A percentile compares a stretch with the other conserved stretches of the same genome.
phyloP scores from a whole-genome alignment of 2,329 filamentous ascomycete genomes.

The Acarospora socialis region DNA sequence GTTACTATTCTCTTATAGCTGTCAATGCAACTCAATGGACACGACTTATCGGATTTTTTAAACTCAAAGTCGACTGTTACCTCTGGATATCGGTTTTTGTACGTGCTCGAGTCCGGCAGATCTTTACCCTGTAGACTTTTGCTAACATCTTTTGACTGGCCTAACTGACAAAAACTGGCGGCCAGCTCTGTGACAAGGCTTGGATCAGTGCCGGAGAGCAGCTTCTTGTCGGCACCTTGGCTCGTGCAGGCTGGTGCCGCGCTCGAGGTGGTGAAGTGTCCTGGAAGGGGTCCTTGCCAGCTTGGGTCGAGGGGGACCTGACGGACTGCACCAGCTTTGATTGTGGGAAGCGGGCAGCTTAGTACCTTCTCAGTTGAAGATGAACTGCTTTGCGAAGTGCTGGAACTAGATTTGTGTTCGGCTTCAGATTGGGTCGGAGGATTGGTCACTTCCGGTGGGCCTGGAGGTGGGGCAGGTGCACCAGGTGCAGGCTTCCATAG shows the following conservation, averaged over 20 bases:
- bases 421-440: slow-evolving; percentile 1
- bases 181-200: slow-evolving; percentile 3
- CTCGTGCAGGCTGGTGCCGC: slow-evolving; percentile 2
- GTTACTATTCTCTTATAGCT: slow-evolving; percentile 1
- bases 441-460: slow-evolving; percentile 4
- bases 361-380: too few species aligned
- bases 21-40: slow-evolving; percentile 5
- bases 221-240: slow-evolving; percentile 2
- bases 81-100: neutral
- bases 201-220: slow-evolving; percentile 4
- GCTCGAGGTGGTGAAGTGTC: slow-evolving; percentile 1
- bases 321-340: slow-evolving; percentile 1
- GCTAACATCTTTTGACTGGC: slow-evolving; percentile 5
- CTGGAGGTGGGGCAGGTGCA: slow-evolving; percentile 4
- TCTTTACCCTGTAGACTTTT: slow-evolving; percentile 1
- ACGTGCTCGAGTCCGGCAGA: slow-evolving; percentile 1
- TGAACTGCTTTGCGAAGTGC: slow-evolving; percentile 1
- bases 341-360: slow-evolving; percentile 3
- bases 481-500: slow-evolving; percentile 6
- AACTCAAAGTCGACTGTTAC: slow-evolving; percentile 5
- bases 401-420: neutral
- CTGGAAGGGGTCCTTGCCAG: slow-evolving; percentile 3
- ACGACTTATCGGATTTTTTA: neutral
- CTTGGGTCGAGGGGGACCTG: slow-evolving; percentile 2
- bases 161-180: slow-evolving; percentile 3